phyloP scores from a whole-genome alignment of 2,329 filamentous ascomycete species.

The Epichloe sp. region DNA sequence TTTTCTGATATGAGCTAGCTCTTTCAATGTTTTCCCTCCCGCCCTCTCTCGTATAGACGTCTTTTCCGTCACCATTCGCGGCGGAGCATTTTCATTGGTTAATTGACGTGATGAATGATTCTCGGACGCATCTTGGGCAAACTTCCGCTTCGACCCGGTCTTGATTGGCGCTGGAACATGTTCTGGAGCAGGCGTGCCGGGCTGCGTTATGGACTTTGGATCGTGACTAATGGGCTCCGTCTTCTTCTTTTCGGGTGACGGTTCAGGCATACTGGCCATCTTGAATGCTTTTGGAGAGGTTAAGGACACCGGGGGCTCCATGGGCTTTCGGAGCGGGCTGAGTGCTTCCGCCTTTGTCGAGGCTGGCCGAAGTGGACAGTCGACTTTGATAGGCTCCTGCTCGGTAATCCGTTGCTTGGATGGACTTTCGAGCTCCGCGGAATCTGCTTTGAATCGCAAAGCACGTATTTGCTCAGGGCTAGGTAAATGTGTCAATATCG shows the following conservation, averaged over 20 bases:
- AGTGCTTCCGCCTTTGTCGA: constrained; percentile 6
- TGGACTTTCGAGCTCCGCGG: constrained; percentile 55
- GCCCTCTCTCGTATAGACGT: constrained; percentile 21
- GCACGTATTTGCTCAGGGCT: constrained; percentile 51
- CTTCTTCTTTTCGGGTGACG: constrained; percentile 18
- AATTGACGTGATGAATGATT: constrained; percentile 14
- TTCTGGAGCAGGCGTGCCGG: constrained; percentile 2
- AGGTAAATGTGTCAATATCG: neutral
- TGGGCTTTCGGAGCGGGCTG: constrained; percentile 13
- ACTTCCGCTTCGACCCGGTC: constrained; percentile 44
- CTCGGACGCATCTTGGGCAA: constrained; percentile 41
- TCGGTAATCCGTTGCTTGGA: constrained; percentile 47
- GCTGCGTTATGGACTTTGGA: neutral
- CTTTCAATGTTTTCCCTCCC: constrained; percentile 31
- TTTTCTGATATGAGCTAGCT: constrained; percentile 28
- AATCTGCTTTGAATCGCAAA: constrained; percentile 39
- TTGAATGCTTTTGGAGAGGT: constrained; percentile 16
- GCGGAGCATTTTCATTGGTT: constrained; percentile 17
- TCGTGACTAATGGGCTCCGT: neutral
- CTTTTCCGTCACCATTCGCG: constrained; percentile 11
- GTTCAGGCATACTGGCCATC: constrained; percentile 2
- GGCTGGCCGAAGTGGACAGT: constrained; percentile 27
- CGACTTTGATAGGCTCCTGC: constrained; percentile 39
- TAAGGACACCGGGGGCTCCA: constrained; percentile 19
- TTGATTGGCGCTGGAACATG: constrained; percentile 21